Base-by-base conservation (phyloP, 805 yeast species). In the Candida chilensis region DNA sequence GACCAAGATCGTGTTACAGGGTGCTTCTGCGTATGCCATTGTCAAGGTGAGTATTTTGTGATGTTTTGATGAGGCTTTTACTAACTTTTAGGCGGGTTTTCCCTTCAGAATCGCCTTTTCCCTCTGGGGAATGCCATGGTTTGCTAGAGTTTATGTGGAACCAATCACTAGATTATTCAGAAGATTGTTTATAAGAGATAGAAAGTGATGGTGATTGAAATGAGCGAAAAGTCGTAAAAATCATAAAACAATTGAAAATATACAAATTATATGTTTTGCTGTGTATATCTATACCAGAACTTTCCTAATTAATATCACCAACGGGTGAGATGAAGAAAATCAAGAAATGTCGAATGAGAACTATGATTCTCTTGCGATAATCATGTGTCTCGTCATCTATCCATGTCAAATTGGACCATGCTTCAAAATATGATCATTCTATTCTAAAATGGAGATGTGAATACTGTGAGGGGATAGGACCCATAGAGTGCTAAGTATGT, bases 21-120 rank as follows among this genome's bases (percentile, higher is more conserved):
- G 94, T 7, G 87, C 88, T 0, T 65, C 80, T 16, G 76, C 94
- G 0, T 84, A 76, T 42, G 79, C 78, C 4, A 53, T 78, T 4
- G 85, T 81, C 9, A 83, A 83, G 42, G 42, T 62, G 8, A 33
- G 21, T 19, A 19, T 19, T 19, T 19, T 19, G 10, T 19, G 11
- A 11, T 19, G 21, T 8, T 9, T 19, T 19, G 21, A 8, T 11
- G 11, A 11, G 21, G 11, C 8, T 9, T 19, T 19, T 19, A 19
- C 21, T 19, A 19, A 19, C 21, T 19, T 57, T 8, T 51, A 38
- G 44, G 58, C 66, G 7, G 43, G 69, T 15, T 50, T 75, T 36
- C 84, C 85, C 0, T 30, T 74, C 3, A 55, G 86, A 32, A 54
- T 75, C 2, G 47, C 64, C 7, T 34, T 71, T 14, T 71, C 78